Conservation (phyloP, 164 flowering plant genomes). For the Brasenia schreberi region DNA sequence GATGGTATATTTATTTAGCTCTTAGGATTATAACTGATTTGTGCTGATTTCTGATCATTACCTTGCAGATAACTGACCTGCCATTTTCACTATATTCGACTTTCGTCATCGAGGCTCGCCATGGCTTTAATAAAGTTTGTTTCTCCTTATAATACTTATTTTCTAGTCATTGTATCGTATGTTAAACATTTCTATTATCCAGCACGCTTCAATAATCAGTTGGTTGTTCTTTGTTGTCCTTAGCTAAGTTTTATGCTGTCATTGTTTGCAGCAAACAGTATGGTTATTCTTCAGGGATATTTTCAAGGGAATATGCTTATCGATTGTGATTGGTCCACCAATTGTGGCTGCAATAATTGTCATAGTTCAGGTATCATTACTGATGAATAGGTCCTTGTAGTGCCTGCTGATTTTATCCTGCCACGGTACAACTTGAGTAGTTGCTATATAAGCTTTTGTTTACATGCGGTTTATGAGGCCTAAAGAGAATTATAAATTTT, state of each 20-base stretch:
- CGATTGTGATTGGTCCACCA: slow-evolving; percentile 74
- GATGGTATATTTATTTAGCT: too few relatives aligned
- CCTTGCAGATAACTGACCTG: slow-evolving; percentile 82
- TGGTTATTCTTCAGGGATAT: slow-evolving; percentile 85
- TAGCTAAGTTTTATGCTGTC: slow-evolving; percentile 2
- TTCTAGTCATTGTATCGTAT: background rate
- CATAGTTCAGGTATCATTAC: slow-evolving; percentile 68
- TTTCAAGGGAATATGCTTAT: slow-evolving; percentile 55
- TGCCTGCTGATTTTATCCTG: background rate
- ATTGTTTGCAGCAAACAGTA: slow-evolving; percentile 73
- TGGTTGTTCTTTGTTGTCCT: background rate
- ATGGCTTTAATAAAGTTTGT: slow-evolving; percentile 93
- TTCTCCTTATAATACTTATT: background rate
- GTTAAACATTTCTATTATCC: background rate
- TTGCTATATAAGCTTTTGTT: too few relatives aligned
- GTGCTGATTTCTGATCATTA: background rate
- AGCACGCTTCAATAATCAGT: background rate
- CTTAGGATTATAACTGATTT: slow-evolving; percentile 2
- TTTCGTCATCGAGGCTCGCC: slow-evolving; percentile 93
- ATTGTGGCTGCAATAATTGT: slow-evolving; percentile 79
- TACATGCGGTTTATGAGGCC: too few relatives aligned
- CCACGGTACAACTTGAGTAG: background rate
- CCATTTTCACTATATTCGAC: slow-evolving; percentile 96
- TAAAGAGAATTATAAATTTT: background rate
- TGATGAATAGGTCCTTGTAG: background rate